Evolutionary conservation across 2,329 filamentous ascomycete species (phyloP).

Genomic region (Penicillium glabrum): DNA sequence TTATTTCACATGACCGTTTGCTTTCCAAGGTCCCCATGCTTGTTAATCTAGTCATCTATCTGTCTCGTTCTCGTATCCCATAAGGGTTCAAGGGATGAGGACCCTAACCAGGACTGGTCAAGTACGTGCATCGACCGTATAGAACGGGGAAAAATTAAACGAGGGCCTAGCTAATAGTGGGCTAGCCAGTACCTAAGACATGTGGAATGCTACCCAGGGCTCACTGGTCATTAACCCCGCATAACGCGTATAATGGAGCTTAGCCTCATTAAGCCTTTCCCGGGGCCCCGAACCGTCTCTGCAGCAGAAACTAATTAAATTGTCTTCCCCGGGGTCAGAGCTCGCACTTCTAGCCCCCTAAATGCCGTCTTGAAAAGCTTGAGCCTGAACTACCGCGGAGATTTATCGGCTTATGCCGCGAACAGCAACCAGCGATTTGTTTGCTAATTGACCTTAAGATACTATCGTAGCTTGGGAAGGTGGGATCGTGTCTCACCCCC

Average conservation of each 20-base stretch:
- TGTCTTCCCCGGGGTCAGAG: too few species aligned
- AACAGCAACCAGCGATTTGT: not conserved
- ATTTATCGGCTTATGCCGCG: not conserved
- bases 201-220: not conserved
- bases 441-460: not conserved
- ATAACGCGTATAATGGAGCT: not conserved
- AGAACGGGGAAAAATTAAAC: not conserved
- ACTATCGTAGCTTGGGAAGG: not conserved
- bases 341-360: not conserved
- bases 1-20: not conserved
- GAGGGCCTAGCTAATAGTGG: not conserved
- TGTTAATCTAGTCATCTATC: too few species aligned
- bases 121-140: not conserved
- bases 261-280: constrained; percentile 1
- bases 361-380: not conserved
- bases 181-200: not conserved
- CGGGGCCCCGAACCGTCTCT: not conserved
- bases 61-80: too few species aligned
- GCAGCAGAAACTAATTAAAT: not conserved
- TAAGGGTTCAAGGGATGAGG: not conserved
- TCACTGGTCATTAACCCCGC: not conserved
- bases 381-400: not conserved
- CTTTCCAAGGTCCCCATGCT: too few species aligned
- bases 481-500: not conserved
- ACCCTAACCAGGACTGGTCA: not conserved